Evolutionary conservation across 2,329 filamentous ascomycete genomes (phyloP).

Genomic region (Sporothrix curviconia): DNA sequence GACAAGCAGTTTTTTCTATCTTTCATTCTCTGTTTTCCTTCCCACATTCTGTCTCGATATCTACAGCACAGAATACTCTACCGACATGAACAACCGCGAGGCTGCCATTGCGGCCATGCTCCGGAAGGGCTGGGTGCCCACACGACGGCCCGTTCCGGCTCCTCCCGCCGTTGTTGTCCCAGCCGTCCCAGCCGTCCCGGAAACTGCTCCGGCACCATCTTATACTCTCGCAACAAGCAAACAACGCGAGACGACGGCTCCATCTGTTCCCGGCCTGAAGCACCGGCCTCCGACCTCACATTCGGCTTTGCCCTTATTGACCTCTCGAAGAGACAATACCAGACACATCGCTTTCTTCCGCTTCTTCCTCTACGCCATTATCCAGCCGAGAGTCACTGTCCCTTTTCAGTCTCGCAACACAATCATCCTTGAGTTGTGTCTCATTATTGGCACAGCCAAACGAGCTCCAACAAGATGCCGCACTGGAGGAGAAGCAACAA

Average conservation of each 20-base stretch:
- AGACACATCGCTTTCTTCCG: neutral
- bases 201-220: neutral
- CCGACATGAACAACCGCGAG: constrained; percentile 4
- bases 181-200: no score
- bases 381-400: neutral
- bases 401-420: neutral
- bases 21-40: neutral
- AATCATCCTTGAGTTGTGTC: no score
- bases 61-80: no score
- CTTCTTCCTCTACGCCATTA: neutral
- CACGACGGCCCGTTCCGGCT: no score
- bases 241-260: neutral
- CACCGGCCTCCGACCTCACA: neutral
- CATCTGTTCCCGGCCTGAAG: no score
- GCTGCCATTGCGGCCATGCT: constrained; percentile 1
- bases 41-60: neutral
- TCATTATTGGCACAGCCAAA: neutral
- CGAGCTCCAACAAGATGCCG: neutral
- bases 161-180: no score
- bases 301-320: neutral
- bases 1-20: neutral
- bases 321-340: neutral
- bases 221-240: neutral
- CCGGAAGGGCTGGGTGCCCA: constrained; percentile 2
- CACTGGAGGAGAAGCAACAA: neutral